A percentile compares a stretch with the other conserved stretches of the same genome.
Evolutionary conservation across 805 yeast genomes (phyloP).

Genomic region (Candida loeiensis): DNA sequence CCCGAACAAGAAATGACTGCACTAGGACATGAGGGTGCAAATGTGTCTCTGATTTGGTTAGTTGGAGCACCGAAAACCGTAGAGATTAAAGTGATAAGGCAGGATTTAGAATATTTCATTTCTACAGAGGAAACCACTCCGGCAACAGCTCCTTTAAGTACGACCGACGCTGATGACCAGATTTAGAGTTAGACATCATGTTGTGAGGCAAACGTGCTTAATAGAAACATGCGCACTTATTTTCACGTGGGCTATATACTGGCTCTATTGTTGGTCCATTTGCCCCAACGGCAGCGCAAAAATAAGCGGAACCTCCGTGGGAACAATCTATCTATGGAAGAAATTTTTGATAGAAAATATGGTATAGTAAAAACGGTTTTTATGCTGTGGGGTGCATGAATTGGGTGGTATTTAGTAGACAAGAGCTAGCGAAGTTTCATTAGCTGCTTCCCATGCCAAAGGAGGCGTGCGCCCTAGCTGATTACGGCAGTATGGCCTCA

Average conservation of each 20-base stretch:
- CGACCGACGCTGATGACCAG: no score
- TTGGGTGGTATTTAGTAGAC: no score
- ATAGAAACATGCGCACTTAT: not conserved
- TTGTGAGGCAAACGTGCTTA: constrained; percentile 1
- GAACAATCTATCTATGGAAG: no score
- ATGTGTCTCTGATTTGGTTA: constrained; percentile 7
- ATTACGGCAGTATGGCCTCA: no score
- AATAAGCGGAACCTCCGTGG: no score
- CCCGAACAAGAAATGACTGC: constrained; percentile 7
- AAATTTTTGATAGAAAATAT: not conserved
- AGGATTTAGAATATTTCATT: not conserved
- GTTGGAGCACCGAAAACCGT: constrained; percentile 3
- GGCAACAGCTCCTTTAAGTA: no score
- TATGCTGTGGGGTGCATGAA: no score
- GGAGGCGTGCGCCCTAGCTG: no score
- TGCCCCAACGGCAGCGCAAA: constrained; percentile 1
- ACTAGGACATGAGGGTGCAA: constrained; percentile 8
- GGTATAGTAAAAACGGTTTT: not conserved
- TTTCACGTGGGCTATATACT: not conserved
- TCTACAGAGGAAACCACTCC: not conserved
- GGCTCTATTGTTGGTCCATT: not conserved
- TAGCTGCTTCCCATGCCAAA: no score
- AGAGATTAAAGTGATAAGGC: not conserved
- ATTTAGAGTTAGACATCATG: not conserved
- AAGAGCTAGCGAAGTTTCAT: no score